Evolutionary conservation across 495 filamentous ascomycete species (phyloP).

Genomic region (Neurospora terricola): DNA sequence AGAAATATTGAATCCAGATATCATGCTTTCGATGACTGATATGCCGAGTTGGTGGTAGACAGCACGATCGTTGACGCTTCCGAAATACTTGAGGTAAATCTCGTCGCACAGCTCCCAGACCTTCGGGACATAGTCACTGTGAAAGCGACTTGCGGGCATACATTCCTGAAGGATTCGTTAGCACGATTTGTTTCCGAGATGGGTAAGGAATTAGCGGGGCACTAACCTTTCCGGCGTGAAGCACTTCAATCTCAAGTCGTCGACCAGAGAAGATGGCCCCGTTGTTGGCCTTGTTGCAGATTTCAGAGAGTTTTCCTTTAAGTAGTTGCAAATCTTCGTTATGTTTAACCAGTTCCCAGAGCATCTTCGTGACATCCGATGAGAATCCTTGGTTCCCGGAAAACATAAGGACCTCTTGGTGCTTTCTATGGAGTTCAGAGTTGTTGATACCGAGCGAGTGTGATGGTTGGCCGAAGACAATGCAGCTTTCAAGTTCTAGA

Average conservation of each 20-base stretch:
- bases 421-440: slow-evolving; percentile 26
- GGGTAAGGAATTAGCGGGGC: too few relatives aligned
- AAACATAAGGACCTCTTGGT: slow-evolving; percentile 17
- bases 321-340: slow-evolving; percentile 18
- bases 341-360: slow-evolving; percentile 15
- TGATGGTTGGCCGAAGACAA: slow-evolving; percentile 18
- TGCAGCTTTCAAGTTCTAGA: slow-evolving; percentile 33
- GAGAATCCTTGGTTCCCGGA: slow-evolving; percentile 16
- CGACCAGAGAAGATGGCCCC: slow-evolving; percentile 27
- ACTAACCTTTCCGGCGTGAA: slow-evolving; percentile 35
- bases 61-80: slow-evolving; percentile 17
- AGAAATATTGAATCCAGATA: slow-evolving; percentile 15
- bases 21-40: slow-evolving; percentile 24
- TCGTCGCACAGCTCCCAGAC: slow-evolving; percentile 27
- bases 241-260: slow-evolving; percentile 34
- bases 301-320: slow-evolving; percentile 11
- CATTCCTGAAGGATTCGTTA: slow-evolving; percentile 20
- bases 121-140: slow-evolving; percentile 23
- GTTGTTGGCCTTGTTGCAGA: slow-evolving; percentile 18
- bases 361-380: slow-evolving; percentile 18
- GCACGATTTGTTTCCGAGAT: background rate
- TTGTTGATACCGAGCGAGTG: slow-evolving; percentile 18
- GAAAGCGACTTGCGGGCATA: slow-evolving; percentile 20
- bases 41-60: slow-evolving; percentile 30
- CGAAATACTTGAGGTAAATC: slow-evolving; percentile 21